Percentiles rank a stretch among this genome's conserved stretches.
phyloP scores from a whole-genome alignment of 441 rosid genomes.

The Populus tomentosa region DNA sequence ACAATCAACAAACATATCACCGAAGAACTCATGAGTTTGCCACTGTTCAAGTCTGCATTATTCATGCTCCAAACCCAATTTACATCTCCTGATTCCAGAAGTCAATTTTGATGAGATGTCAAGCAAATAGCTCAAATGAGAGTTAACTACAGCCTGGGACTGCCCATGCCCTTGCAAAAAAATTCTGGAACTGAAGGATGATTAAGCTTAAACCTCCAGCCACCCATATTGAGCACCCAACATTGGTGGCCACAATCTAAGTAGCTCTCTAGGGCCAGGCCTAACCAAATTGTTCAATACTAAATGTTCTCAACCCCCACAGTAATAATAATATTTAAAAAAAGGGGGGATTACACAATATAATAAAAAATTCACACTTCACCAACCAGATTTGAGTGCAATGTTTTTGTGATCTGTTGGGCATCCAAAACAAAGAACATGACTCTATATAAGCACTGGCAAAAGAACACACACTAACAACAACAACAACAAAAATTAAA shows the following conservation, averaged over 20 bases:
- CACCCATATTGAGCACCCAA: constrained; percentile 60
- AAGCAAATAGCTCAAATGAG: constrained; percentile 75
- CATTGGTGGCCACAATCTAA: constrained; percentile 58
- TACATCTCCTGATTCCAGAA: constrained; percentile 62
- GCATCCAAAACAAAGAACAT: constrained; percentile 31
- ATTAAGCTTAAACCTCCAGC: constrained; percentile 73
- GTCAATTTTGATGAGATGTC: constrained; percentile 66
- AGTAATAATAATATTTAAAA: constrained; percentile 4
- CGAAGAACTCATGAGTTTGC: constrained; percentile 86
- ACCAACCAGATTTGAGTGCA: constrained; percentile 24
- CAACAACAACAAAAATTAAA: neutral
- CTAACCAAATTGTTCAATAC: constrained; percentile 29
- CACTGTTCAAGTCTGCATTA: constrained; percentile 64
- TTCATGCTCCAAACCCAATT: constrained; percentile 71
- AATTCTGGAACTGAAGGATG: constrained; percentile 88
- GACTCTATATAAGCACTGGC: constrained; percentile 17
- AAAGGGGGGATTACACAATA: constrained; percentile 10
- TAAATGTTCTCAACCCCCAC: constrained; percentile 24
- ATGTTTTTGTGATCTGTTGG: constrained; percentile 26
- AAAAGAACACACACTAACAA: neutral
- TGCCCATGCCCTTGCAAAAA: constrained; percentile 94
- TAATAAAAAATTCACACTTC: constrained; percentile 21
- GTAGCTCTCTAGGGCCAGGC: constrained; percentile 69
- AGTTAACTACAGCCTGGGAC: constrained; percentile 73
- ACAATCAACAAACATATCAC: constrained; percentile 25